These are phyloP conservation scores for Euclidium syriacum DNA, from an alignment of 345 rosid genomes.

Conservation along the genomic window DNA sequence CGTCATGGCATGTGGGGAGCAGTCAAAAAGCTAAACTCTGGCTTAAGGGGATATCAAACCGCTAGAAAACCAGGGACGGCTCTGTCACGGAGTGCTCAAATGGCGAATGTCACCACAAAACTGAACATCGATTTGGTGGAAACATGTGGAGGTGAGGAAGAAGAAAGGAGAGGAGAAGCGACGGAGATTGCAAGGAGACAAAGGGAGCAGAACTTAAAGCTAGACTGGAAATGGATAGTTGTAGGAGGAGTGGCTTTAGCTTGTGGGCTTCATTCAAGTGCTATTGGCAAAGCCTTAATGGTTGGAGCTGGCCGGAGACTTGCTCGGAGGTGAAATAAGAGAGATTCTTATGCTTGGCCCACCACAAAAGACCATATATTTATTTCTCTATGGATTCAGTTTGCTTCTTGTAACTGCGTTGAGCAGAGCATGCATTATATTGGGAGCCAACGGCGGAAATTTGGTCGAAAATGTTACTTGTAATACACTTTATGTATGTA, in stretches of 20 bases:
- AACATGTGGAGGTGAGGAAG: conserved; percentile 38
- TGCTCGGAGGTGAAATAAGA: conserved; percentile 54
- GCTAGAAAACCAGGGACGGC: conserved; percentile 50
- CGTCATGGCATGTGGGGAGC: conserved; percentile 99
- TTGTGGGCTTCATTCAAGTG: conserved; percentile 70
- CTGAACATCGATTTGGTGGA: conserved; percentile 42
- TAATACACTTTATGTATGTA: conserved; percentile 10
- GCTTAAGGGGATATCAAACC: conserved; percentile 83
- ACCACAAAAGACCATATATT: background rate
- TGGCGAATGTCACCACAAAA: conserved; percentile 73
- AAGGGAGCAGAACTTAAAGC: conserved; percentile 13
- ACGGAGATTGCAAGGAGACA: background rate
- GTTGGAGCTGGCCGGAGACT: conserved; percentile 79
- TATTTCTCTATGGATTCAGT: background rate
- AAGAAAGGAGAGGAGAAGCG: conserved; percentile 7
- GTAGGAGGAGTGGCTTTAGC: conserved; percentile 81
- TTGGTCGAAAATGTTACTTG: background rate
- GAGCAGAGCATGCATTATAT: background rate
- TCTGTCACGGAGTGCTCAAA: conserved; percentile 61
- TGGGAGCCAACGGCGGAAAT: background rate
- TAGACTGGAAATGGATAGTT: conserved; percentile 85
- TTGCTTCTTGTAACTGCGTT: background rate
- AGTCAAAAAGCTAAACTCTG: conserved; percentile 75
- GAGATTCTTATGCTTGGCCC: conserved; percentile 1
- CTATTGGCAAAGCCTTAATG: conserved; percentile 61